Evolutionary conservation across 2,329 filamentous ascomycete genomes (phyloP).

Genomic region (Nakataea oryzae): DNA sequence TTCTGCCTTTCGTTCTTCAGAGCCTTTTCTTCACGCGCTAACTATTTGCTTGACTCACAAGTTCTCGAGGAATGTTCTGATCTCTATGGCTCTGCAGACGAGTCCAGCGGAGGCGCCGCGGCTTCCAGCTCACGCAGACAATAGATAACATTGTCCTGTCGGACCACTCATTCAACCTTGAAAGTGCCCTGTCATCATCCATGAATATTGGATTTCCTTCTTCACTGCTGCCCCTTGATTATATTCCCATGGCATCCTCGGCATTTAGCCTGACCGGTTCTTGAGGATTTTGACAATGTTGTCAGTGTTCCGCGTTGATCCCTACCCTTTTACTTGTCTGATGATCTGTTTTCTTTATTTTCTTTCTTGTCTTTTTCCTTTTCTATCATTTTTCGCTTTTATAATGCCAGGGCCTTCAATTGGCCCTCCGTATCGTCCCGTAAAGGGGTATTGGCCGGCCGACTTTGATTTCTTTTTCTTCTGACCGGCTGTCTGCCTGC

Average conservation of each 20-base stretch:
- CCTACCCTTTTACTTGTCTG: not conserved
- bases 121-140: constrained; percentile 8
- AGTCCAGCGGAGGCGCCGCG: constrained; percentile 19
- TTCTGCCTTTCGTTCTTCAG: constrained; percentile 12
- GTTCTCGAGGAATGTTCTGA: constrained; percentile 29
- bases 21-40: constrained; percentile 2
- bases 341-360: not conserved
- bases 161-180: not conserved
- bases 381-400: not conserved
- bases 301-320: not conserved
- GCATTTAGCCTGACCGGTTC: not conserved
- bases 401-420: not conserved
- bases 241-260: no score
- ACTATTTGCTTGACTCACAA: constrained; percentile 3
- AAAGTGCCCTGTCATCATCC: not conserved
- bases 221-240: no score
- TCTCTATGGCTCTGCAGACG: constrained; percentile 29
- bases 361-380: not conserved
- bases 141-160: not conserved
- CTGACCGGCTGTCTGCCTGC: not conserved
- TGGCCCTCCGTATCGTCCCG: no score
- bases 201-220: not conserved
- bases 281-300: not conserved
- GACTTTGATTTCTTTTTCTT: not conserved
- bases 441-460: not conserved